These are phyloP conservation scores for Termitomyces sp. DNA, from an alignment of 768 basidiomycete genomes.

Conservation along the genomic window DNA sequence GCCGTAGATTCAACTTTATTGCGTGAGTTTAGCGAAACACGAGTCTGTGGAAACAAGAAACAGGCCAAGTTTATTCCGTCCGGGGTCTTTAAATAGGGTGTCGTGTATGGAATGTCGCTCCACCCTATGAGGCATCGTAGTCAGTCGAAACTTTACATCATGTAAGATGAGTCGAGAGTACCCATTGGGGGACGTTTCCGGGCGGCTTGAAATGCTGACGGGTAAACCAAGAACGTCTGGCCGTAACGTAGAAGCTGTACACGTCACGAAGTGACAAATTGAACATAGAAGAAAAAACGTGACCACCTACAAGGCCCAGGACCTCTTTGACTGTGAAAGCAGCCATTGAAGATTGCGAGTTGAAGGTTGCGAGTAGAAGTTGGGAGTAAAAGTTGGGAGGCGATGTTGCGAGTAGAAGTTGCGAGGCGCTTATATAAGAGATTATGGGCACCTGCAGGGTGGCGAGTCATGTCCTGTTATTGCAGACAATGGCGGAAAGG, in stretches of 20 bases:
- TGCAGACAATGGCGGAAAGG: too few relatives aligned
- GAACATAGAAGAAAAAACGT: background rate
- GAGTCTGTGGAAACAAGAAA: slow-evolving; percentile 13
- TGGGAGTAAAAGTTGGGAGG: too few relatives aligned
- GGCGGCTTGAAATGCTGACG: slow-evolving; percentile 9
- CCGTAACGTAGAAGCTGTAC: slow-evolving; percentile 13
- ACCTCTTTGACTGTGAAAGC: background rate
- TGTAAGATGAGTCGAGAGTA: background rate
- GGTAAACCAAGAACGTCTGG: slow-evolving; percentile 13
- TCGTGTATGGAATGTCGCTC: slow-evolving; percentile 7
- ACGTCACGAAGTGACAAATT: background rate
- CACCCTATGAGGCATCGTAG: background rate
- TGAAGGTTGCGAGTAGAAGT: too few relatives aligned
- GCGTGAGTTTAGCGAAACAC: slow-evolving; percentile 1
- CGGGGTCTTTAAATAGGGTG: slow-evolving; percentile 10
- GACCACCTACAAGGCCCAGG: background rate
- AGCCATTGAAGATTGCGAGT: background rate
- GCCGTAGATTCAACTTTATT: too few relatives aligned
- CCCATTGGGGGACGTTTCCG: background rate
- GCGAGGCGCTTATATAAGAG: too few relatives aligned
- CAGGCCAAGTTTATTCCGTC: slow-evolving; percentile 13
- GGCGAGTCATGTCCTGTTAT: too few relatives aligned
- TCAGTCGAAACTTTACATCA: background rate
- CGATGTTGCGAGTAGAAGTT: too few relatives aligned
- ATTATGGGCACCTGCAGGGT: too few relatives aligned